Evolutionary conservation across 2,329 filamentous ascomycete species (phyloP).

Genomic region (Trichoderma harzianum): DNA sequence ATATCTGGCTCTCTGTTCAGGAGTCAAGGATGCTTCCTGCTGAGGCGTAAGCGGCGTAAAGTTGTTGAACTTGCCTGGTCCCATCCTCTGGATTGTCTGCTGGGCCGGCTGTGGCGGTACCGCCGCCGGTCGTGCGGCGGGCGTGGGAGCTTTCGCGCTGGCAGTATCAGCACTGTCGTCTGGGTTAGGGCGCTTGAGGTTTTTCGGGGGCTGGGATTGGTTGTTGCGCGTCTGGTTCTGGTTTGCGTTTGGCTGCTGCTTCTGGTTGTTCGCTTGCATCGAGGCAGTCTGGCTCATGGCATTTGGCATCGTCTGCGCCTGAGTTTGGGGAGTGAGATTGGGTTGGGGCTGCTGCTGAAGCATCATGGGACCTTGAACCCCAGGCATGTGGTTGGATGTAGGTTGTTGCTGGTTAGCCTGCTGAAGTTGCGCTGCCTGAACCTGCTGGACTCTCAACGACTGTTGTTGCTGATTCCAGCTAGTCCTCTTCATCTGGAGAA

Average conservation of each 20-base stretch:
- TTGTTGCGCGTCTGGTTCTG: conserved; percentile 26
- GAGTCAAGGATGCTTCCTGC: conserved; percentile 39
- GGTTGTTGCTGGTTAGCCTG: conserved; percentile 39
- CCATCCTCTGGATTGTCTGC: conserved; percentile 23
- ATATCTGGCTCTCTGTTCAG: conserved; percentile 45
- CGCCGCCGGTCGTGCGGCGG: conserved; percentile 24
- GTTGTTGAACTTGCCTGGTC: conserved; percentile 21
- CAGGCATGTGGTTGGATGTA: conserved; percentile 39
- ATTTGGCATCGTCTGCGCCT: conserved; percentile 37
- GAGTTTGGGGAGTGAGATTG: conserved; percentile 37
- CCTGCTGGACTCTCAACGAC: conserved; percentile 34
- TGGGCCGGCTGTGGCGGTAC: conserved; percentile 26
- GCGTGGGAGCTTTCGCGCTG: conserved; percentile 21
- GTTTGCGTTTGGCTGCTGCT: conserved; percentile 28
- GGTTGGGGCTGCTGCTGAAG: conserved; percentile 51
- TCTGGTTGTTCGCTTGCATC: conserved; percentile 31
- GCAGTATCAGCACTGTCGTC: conserved; percentile 41
- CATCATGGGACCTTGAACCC: conserved; percentile 50
- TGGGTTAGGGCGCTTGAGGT: conserved; percentile 48
- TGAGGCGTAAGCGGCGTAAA: conserved; percentile 28
- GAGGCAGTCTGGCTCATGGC: conserved; percentile 42
- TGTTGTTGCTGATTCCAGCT: conserved; percentile 32
- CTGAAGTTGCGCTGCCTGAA: conserved; percentile 34
- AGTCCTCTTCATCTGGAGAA: conserved; percentile 34
- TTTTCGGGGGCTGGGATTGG: conserved; percentile 36